These are phyloP conservation scores for Cladosporium velox DNA, from an alignment of 2,329 filamentous ascomycete genomes.

Conservation along the genomic window DNA sequence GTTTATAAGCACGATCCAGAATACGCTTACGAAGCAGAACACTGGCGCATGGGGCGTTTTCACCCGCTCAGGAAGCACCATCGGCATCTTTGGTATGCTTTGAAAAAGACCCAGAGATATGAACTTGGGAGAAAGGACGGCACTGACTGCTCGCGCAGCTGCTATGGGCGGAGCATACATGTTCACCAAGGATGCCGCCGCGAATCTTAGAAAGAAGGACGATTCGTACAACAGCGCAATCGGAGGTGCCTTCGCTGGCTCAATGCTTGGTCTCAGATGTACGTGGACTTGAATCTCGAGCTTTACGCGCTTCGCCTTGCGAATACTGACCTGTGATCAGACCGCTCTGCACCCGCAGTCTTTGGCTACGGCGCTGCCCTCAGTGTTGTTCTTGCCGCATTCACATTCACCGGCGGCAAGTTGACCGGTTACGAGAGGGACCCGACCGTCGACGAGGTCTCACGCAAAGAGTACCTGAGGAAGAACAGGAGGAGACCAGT, in stretches of 20 bases:
- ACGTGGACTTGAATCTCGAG: conserved; percentile 38
- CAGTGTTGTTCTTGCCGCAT: conserved; percentile 61
- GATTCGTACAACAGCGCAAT: conserved; percentile 74
- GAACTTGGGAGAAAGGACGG: background rate
- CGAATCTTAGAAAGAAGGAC: conserved; percentile 83
- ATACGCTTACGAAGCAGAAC: conserved; percentile 81
- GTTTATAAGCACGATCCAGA: conserved; percentile 77
- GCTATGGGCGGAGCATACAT: conserved; percentile 73
- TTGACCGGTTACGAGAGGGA: conserved; percentile 59
- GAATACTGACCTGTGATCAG: conserved; percentile 30
- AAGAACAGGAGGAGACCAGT: conserved; percentile 72
- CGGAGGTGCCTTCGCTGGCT: conserved; percentile 75
- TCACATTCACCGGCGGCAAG: conserved; percentile 67
- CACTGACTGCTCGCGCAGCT: conserved; percentile 51
- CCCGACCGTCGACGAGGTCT: conserved; percentile 69
- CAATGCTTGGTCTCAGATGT: conserved; percentile 73
- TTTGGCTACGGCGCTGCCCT: conserved; percentile 66
- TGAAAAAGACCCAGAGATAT: background rate
- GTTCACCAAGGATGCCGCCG: conserved; percentile 73
- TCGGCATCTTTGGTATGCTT: conserved; percentile 64
- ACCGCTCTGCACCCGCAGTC: conserved; percentile 66
- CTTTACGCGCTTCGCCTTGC: background rate
- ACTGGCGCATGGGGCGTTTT: conserved; percentile 79
- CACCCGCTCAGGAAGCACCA: conserved; percentile 73
- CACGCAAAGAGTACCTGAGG: conserved; percentile 72